phyloP scores from a whole-genome alignment of 23 red algal genomes.

The Agarophyton chilense region DNA sequence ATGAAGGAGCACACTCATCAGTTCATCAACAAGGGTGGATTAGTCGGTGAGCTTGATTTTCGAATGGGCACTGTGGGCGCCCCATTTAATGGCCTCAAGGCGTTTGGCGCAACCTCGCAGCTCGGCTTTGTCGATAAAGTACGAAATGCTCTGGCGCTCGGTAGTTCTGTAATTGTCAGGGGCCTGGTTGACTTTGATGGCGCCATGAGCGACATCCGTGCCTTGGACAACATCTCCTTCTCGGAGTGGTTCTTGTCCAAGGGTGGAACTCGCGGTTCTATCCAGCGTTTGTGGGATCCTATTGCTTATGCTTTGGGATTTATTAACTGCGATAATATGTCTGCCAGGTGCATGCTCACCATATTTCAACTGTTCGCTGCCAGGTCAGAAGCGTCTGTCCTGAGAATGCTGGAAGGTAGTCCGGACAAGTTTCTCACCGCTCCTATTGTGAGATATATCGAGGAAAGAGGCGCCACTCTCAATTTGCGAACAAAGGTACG shows the following conservation, averaged over 20 bases:
- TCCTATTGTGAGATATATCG: slow-evolving; percentile 89
- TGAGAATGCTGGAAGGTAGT: slow-evolving; percentile 88
- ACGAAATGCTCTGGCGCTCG: slow-evolving; percentile 81
- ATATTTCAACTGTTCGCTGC: slow-evolving; percentile 95
- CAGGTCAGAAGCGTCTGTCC: slow-evolving; percentile 74
- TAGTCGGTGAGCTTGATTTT: slow-evolving; percentile 80
- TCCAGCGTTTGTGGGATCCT: slow-evolving; percentile 93
- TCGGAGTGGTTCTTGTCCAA: slow-evolving; percentile 86
- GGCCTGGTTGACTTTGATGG: slow-evolving; percentile 93
- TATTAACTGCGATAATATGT: slow-evolving; percentile 89
- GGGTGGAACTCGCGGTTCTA: slow-evolving; percentile 72
- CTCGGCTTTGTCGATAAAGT: slow-evolving; percentile 80
- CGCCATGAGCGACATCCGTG: slow-evolving; percentile 89
- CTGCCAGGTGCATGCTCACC: slow-evolving; percentile 93
- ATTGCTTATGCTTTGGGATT: slow-evolving; percentile 97
- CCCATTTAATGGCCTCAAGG: slow-evolving; percentile 96
- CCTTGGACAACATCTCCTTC: slow-evolving; percentile 90
- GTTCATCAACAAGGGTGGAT: slow-evolving; percentile 83
- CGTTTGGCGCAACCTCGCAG: slow-evolving; percentile 91
- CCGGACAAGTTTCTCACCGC: slow-evolving; percentile 79
- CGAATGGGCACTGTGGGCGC: slow-evolving; percentile 82
- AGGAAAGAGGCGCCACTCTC: slow-evolving; percentile 57
- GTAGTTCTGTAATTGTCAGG: slow-evolving; percentile 73
- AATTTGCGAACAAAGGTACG: slow-evolving; percentile 64
- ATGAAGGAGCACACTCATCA: slow-evolving; percentile 87